Evolutionary conservation across 1,284 basidiomycete genomes (phyloP).

Genomic region (Trametes versicolor): DNA sequence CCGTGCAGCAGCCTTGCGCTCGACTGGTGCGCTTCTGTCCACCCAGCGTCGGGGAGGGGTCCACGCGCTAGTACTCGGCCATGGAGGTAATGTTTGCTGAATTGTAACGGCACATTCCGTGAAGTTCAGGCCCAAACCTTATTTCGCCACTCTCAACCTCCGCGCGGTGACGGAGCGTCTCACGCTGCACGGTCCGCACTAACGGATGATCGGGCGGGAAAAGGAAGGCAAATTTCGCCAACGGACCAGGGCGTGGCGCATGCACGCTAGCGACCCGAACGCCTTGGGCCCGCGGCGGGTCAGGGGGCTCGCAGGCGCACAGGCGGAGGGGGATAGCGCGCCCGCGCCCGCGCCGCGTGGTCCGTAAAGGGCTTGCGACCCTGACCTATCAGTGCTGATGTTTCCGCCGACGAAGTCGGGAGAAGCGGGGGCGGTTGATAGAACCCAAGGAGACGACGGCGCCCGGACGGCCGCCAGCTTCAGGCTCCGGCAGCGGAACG

Average conservation of each 20-base stretch:
- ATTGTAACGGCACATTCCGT: too few species aligned
- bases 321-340: constrained; percentile 10
- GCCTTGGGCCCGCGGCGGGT: neutral
- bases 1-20: neutral
- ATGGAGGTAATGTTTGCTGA: too few species aligned
- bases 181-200: constrained; percentile 8
- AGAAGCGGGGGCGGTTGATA: constrained; percentile 12
- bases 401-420: constrained; percentile 21
- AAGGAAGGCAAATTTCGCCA: neutral
- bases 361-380: constrained; percentile 19
- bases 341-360: constrained; percentile 22
- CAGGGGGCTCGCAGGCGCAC: neutral
- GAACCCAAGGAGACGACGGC: constrained; percentile 9
- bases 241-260: neutral
- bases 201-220: constrained; percentile 2
- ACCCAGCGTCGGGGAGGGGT: too few species aligned
- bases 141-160: constrained; percentile 9
- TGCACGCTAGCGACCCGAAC: neutral
- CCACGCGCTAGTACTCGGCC: too few species aligned
- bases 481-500: constrained; percentile 2
- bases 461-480: neutral
- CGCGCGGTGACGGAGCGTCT: constrained; percentile 20
- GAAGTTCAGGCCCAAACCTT: neutral
- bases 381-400: constrained; percentile 16
- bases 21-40: too few species aligned